A percentile compares a stretch with the other conserved stretches of the same genome.
These are phyloP conservation scores for Mycena venus DNA, from an alignment of 768 basidiomycete genomes.

Conservation along the genomic window DNA sequence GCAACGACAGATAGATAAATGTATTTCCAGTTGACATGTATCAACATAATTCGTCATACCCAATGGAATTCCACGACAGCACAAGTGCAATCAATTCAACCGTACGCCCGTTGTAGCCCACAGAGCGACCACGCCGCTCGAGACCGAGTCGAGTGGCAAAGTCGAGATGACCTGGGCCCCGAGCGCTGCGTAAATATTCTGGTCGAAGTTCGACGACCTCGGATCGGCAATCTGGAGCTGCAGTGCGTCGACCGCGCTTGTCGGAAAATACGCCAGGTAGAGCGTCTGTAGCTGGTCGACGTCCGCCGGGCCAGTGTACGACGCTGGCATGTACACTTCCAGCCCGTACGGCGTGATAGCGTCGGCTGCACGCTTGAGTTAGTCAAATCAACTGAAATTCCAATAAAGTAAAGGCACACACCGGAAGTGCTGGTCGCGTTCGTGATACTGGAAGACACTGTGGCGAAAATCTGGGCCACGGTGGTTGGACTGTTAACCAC, in stretches of 20 bases:
- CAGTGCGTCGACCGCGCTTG: background rate
- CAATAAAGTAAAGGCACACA: background rate
- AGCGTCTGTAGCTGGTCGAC: background rate
- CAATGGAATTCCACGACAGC: background rate
- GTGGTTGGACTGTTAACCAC: slow-evolving; percentile 3
- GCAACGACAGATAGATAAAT: too few relatives aligned
- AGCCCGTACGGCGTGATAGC: background rate
- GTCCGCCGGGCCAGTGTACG: background rate
- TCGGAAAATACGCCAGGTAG: background rate
- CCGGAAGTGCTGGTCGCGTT: background rate
- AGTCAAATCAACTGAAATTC: background rate
- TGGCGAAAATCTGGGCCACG: background rate
- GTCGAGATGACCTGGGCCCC: background rate
- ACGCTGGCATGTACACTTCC: slow-evolving; percentile 5
- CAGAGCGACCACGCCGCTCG: background rate
- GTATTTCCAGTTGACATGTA: too few relatives aligned
- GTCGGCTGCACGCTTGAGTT: background rate
- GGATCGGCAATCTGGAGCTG: background rate
- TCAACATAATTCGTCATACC: background rate
- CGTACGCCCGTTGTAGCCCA: background rate
- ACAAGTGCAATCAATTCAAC: background rate
- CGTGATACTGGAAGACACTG: background rate
- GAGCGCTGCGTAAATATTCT: background rate
- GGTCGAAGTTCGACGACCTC: background rate
- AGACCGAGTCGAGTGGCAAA: background rate